These are phyloP conservation scores for Aegilops longissima DNA, from an alignment of 176 grass and related monocot genomes.

Conservation along the genomic window DNA sequence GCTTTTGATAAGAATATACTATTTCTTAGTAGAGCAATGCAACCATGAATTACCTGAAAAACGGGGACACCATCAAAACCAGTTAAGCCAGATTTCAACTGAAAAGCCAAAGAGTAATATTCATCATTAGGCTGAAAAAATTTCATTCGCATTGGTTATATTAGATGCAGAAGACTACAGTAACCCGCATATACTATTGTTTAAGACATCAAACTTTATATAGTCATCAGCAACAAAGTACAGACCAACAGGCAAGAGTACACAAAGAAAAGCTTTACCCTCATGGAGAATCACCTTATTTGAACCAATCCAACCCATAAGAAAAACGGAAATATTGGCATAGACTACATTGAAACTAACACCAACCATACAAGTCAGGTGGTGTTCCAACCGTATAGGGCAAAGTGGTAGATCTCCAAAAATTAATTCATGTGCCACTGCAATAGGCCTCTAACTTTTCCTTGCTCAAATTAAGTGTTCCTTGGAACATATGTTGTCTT, in stretches of 20 bases:
- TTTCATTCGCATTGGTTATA: conserved; percentile 9
- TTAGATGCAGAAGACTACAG: background rate
- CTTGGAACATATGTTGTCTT: background rate
- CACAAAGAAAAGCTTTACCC: background rate
- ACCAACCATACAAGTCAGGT: too few species aligned
- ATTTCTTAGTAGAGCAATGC: background rate
- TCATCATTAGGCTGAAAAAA: background rate
- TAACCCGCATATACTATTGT: background rate
- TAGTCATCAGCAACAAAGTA: conserved; percentile 1
- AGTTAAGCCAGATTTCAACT: conserved; percentile 80
- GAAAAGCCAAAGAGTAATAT: conserved; percentile 41
- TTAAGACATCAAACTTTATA: background rate
- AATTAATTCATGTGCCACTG: too few species aligned
- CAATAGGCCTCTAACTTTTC: too few species aligned
- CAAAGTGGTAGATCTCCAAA: too few species aligned
- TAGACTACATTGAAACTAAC: too few species aligned
- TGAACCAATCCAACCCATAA: background rate
- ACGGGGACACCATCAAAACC: conserved; percentile 98
- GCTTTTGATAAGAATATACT: background rate
- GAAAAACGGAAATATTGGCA: background rate
- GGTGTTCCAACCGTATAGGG: too few species aligned
- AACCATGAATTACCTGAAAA: conserved; percentile 72
- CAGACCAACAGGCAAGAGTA: background rate
- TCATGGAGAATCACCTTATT: background rate
- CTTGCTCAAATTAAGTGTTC: too few species aligned